Evolutionary conservation across 495 filamentous ascomycete species (phyloP), one percentile per base, ranked within the genome.

Genomic region (Parathielavia appendiculata): DNA sequence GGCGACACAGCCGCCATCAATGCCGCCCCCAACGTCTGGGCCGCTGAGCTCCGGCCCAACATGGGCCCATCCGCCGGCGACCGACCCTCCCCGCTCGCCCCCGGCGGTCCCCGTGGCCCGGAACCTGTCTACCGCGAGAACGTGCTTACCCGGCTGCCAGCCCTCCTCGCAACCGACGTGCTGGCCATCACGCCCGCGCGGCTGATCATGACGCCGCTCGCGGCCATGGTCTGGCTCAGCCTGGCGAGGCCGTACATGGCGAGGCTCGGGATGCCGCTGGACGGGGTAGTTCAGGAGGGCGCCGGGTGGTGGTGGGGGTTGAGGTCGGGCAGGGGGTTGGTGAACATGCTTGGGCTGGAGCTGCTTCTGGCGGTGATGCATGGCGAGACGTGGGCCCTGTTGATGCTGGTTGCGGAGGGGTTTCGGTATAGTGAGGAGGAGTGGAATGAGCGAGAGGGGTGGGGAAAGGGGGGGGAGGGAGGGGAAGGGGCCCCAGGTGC

Each of bases 31-130:
- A 78, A 76, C n/a, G 62, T 75, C 5, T 83, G 80, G 80, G 78
- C 79, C n/a, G 80, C 80, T 39, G 80, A 83, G 55, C 69, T 83
- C 14, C 72, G 79, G 10, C 76, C 76, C n/a, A 79, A 72, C 51
- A 57, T 68, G 51, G 49, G 16, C 47, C 12, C 46, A 4, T 7
- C n/a, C 13, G 5, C 38, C 13, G 26, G 2, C n/a, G 4, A 16
- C 4, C 30, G 30, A 4, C 10, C 16, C 16, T 16, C 30, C 4
- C 30, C 30, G 47, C 30, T 14, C 13, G 48, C 6, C 41, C 22
- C 7, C 36, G n/a, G 6, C 51, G 16, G n/a, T 35, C 20, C 10
- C 34, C 30, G 11, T 41, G 5, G 60, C 66, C 32, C 17, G 5
- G 59, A 60, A 12, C 72, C 73, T 1, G 38, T 52, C 19, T 77